Evolutionary conservation across 352 stramenopile genomes (phyloP).

Genomic region (Globisporangium camurandrum): DNA sequence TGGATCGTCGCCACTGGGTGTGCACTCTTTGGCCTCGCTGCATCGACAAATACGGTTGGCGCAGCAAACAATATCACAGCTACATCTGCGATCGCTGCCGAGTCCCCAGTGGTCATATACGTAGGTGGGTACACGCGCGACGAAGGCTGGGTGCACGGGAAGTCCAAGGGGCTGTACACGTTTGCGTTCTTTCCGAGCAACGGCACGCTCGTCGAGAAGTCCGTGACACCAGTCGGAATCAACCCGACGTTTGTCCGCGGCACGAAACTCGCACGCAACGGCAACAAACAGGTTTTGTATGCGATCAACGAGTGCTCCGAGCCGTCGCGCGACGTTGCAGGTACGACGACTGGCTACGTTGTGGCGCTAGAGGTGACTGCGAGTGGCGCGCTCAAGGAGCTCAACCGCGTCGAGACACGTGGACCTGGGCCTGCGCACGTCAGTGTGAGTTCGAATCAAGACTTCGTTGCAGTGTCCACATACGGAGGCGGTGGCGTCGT

Average conservation of each 20-base stretch:
- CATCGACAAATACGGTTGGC: no score
- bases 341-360: conserved; percentile 38
- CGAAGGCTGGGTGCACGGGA: conserved; percentile 62
- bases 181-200: conserved; percentile 39
- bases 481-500: conserved; percentile 48
- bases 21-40: no score
- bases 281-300: conserved; percentile 24
- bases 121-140: conserved; percentile 56
- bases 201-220: conserved; percentile 28
- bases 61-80: background rate
- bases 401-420: conserved; percentile 43
- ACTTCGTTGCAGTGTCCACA: conserved; percentile 55
- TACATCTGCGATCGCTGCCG: background rate
- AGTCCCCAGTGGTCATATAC: conserved; percentile 29
- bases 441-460: conserved; percentile 33
- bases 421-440: conserved; percentile 40
- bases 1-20: no score
- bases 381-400: conserved; percentile 28
- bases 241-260: conserved; percentile 34
- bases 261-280: conserved; percentile 1
- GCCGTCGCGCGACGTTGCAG: conserved; percentile 15
- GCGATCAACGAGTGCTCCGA: conserved; percentile 49
- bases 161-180: conserved; percentile 51
- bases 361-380: conserved; percentile 29
- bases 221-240: conserved; percentile 25